phyloP scores from a whole-genome alignment of 139 green algal genomes.

The Coelastrella sp. region DNA sequence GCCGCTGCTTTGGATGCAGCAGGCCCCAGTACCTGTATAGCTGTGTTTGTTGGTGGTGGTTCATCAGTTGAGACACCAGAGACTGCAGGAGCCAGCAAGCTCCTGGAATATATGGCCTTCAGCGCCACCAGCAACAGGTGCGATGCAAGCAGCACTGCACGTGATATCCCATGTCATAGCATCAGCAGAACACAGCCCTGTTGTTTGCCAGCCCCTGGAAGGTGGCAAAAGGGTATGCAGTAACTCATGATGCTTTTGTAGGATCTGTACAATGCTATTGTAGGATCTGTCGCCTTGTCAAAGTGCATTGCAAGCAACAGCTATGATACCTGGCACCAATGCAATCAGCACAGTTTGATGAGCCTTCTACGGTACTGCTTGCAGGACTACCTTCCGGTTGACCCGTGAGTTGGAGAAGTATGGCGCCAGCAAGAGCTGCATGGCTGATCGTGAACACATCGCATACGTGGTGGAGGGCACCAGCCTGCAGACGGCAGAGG shows the following conservation, averaged over 20 bases:
- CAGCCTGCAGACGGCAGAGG: constrained; percentile 61
- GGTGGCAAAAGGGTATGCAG: too few species aligned
- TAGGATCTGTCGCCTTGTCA: not conserved
- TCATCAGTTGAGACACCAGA: constrained; percentile 54
- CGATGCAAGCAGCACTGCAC: too few species aligned
- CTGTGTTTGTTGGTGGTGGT: constrained; percentile 57
- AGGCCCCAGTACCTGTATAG: constrained; percentile 55
- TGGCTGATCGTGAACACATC: constrained; percentile 60
- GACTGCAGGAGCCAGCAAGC: constrained; percentile 59
- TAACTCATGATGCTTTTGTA: too few species aligned
- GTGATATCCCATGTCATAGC: too few species aligned
- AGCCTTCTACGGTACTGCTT: not conserved
- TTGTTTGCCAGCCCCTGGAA: too few species aligned
- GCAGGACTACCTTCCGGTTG: constrained; percentile 58
- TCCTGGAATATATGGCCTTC: constrained; percentile 75
- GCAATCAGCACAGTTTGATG: too few species aligned
- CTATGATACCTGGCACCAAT: too few species aligned
- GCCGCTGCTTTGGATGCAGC: constrained; percentile 48
- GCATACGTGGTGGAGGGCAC: constrained; percentile 54
- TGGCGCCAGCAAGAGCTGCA: constrained; percentile 50
- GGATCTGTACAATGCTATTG: not conserved
- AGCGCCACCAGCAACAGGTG: constrained; percentile 58
- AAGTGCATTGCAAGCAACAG: too few species aligned
- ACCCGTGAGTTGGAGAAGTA: constrained; percentile 77
- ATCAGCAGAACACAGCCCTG: too few species aligned